Evolutionary conservation across 192 early-diverging fungal species (phyloP), one percentile per base, ranked within the genome.

Genomic region (Backusella liffmaniae): DNA sequence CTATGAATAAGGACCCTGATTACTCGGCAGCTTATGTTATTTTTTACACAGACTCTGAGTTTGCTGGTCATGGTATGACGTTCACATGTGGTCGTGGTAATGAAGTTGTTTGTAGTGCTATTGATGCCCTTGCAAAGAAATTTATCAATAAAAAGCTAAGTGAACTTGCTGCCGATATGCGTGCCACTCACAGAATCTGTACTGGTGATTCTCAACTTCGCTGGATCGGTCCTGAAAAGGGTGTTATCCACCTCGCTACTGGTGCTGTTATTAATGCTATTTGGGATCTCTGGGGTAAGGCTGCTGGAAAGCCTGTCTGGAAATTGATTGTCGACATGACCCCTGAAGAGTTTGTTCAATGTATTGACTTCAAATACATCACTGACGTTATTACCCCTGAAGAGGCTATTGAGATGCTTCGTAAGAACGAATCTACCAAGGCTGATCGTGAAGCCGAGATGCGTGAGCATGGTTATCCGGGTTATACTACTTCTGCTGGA

Each of bases 231-330:
- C 82, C 82, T 59, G 82, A 83, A 70, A 83, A 83, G 78, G 82
- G 82, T 67, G 82, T 72, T 10, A 83, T 83, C 35, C 82, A 83
- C 39, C 65, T 83, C 12, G 77, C 82, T 59, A 82, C 84, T 23
- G 81, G 79, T 56, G 84, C 84, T 30, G 84, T 85, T 16, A 79
- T 85, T 30, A 85, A 85, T 44, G 84, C 84, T 44, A 70, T 85
- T 12, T 85, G 84, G 84, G 84, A 85, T 66, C 70, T 85, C 3
- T 83, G 84, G 81, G 84, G 80, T 23, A 85, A 85, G 67, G 73
- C 77, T 35, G 81, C 69, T 37, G 41, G 75, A 8, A 85, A 85
- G 72, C 84, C 84, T 26, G 59, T 85, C 4, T 85, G 84, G 84
- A 82, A 83, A 72, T 77, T 85, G 18, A 75, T 85, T 16, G 72